Conservation (phyloP, 495 filamentous ascomycete genomes). For the Letharia columbiana region DNA sequence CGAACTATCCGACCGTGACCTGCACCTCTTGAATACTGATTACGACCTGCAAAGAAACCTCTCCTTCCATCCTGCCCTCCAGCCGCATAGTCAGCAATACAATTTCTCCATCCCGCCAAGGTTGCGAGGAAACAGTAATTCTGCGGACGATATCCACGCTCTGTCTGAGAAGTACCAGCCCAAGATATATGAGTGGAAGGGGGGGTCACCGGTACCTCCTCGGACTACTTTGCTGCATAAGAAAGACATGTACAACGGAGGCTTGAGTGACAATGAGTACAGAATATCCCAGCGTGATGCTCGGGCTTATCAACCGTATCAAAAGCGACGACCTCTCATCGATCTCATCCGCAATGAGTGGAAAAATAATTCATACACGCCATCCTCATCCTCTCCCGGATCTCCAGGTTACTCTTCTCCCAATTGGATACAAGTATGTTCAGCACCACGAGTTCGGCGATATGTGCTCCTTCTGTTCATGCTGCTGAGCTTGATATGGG, state of each 20-base stretch:
- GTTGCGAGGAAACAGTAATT: slow-evolving; percentile 2
- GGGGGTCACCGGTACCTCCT: slow-evolving; percentile 2
- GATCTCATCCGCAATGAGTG: slow-evolving; percentile 42
- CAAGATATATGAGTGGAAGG: slow-evolving; percentile 7
- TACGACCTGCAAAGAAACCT: slow-evolving; percentile 18
- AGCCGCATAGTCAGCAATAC: slow-evolving; percentile 6
- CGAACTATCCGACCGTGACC: slow-evolving; percentile 18
- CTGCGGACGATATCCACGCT: slow-evolving; percentile 11
- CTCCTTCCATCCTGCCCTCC: slow-evolving; percentile 11
- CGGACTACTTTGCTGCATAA: slow-evolving; percentile 3
- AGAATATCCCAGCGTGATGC: slow-evolving; percentile 16
- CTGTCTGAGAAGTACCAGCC: slow-evolving; percentile 13
- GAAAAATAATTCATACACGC: slow-evolving; percentile 30
- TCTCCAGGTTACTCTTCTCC: slow-evolving; percentile 25
- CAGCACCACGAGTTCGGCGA: slow-evolving; percentile 42
- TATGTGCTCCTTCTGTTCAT: slow-evolving; percentile 38
- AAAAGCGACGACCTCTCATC: slow-evolving; percentile 34
- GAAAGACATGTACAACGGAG: slow-evolving; percentile 8
- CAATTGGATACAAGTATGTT: slow-evolving; percentile 26
- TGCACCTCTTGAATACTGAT: slow-evolving; percentile 20
- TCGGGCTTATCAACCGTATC: slow-evolving; percentile 20
- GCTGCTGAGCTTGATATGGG: slow-evolving; percentile 32
- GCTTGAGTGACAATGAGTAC: slow-evolving; percentile 7
- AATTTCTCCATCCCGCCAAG: slow-evolving; percentile 1
- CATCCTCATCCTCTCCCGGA: slow-evolving; percentile 23